phyloP scores from a whole-genome alignment of 306 rosid species.

The Inga oerstediana region DNA sequence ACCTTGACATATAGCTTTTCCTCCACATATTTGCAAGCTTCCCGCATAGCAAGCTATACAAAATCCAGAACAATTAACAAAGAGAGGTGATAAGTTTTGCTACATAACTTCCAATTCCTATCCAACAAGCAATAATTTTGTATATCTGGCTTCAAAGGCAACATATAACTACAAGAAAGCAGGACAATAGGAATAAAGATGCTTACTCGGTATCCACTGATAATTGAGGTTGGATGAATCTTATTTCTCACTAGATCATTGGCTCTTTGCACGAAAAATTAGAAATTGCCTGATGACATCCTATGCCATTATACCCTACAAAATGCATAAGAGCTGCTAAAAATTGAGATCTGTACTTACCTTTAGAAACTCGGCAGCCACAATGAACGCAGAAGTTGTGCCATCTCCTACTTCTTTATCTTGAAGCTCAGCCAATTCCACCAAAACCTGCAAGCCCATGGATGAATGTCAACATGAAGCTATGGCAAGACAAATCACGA shows the following conservation, averaged over 20 bases:
- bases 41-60: constrained; percentile 95
- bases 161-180: not conserved
- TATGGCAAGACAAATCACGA: not conserved
- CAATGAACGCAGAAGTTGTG: constrained; percentile 95
- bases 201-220: constrained; percentile 90
- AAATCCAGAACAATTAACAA: constrained; percentile 29
- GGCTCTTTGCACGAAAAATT: constrained; percentile 63
- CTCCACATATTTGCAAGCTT: constrained; percentile 88
- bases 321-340: not conserved
- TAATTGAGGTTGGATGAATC: constrained; percentile 97
- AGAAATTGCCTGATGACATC: not conserved
- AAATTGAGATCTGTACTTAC: constrained; percentile 35
- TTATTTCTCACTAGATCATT: constrained; percentile 95
- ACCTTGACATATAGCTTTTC: constrained; percentile 90
- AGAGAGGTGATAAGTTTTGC: constrained; percentile 6
- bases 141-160: not conserved
- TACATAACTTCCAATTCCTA: not conserved
- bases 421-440: constrained; percentile 94
- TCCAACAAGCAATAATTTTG: not conserved
- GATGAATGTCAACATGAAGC: not conserved
- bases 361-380: constrained; percentile 94
- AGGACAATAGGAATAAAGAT: not conserved
- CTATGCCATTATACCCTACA: not conserved
- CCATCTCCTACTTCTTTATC: constrained; percentile 99
- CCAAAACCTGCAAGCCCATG: constrained; percentile 64